These are phyloP conservation scores for Fraxinus americana DNA, from an alignment of 257 asterid genomes.

Conservation along the genomic window DNA sequence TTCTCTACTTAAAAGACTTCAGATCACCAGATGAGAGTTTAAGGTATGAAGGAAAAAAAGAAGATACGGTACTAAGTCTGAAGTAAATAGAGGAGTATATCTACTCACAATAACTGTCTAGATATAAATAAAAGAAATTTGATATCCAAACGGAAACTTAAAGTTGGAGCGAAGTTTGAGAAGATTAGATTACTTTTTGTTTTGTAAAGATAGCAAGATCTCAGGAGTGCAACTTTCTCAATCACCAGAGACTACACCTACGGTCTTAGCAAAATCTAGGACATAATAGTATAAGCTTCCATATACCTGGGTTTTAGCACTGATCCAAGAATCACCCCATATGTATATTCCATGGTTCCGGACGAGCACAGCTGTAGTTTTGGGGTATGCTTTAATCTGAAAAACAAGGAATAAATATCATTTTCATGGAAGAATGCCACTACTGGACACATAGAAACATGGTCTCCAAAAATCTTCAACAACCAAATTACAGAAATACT, in stretches of 20 bases:
- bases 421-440: constrained; percentile 3
- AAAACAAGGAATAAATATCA: constrained; percentile 12
- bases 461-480: neutral
- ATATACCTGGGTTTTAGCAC: constrained; percentile 88
- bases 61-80: neutral
- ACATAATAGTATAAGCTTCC: neutral
- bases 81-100: neutral
- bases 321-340: constrained; percentile 98
- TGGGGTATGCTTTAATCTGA: constrained; percentile 88
- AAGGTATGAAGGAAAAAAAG: neutral
- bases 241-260: neutral
- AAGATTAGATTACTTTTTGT: neutral
- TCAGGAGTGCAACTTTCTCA: neutral
- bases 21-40: neutral
- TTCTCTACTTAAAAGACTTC: neutral
- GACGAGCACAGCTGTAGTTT: constrained; percentile 89
- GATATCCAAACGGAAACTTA: neutral
- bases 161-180: neutral
- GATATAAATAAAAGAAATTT: neutral
- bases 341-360: constrained; percentile 89
- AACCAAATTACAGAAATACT: neutral
- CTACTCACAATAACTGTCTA: neutral
- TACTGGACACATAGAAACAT: neutral
- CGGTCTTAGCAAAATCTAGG: neutral
- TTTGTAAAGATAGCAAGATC: neutral